Evolutionary conservation across 352 stramenopile genomes (phyloP).

Genomic region (Pythium sukuiense): DNA sequence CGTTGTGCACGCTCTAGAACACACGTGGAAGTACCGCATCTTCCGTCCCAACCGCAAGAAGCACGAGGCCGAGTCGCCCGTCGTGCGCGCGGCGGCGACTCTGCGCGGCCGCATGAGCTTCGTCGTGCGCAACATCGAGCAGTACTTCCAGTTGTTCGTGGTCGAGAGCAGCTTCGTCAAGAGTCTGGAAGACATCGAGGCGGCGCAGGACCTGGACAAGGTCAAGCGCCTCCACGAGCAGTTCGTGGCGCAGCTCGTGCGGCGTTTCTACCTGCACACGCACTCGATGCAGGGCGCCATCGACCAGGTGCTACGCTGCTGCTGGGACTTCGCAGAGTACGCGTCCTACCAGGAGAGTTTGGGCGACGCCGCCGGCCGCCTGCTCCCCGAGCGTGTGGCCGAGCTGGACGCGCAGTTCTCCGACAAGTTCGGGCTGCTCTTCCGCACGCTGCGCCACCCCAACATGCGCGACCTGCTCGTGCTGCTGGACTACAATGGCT

Average conservation of each 20-base stretch:
- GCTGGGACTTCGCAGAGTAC: conserved; percentile 76
- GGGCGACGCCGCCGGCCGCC: conserved; percentile 9
- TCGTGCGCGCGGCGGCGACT: conserved; percentile 27
- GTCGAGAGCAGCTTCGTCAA: conserved; percentile 65
- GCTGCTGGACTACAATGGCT: conserved; percentile 72
- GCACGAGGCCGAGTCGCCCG: conserved; percentile 5
- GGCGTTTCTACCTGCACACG: conserved; percentile 71
- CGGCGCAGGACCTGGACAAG: conserved; percentile 59
- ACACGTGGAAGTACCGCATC: conserved; percentile 54
- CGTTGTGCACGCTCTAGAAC: conserved; percentile 59
- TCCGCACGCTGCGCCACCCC: conserved; percentile 58
- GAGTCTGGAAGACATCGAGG: conserved; percentile 51
- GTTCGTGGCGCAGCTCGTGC: conserved; percentile 66
- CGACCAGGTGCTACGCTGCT: conserved; percentile 59
- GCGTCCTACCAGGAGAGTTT: conserved; percentile 46
- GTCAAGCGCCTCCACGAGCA: conserved; percentile 70
- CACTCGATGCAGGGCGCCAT: conserved; percentile 57
- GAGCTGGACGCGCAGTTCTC: conserved; percentile 57
- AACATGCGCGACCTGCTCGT: conserved; percentile 71
- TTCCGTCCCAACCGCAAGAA: conserved; percentile 33
- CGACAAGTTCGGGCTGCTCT: conserved; percentile 59
- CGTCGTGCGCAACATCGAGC: conserved; percentile 66
- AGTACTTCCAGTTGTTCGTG: conserved; percentile 81
- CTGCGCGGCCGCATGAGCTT: conserved; percentile 75
- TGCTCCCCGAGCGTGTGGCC: conserved; percentile 29